Percentiles rank a stretch among this genome's conserved stretches.
Conservation (phyloP, 345 rosid species). For the Gynandropsis gynandra region DNA sequence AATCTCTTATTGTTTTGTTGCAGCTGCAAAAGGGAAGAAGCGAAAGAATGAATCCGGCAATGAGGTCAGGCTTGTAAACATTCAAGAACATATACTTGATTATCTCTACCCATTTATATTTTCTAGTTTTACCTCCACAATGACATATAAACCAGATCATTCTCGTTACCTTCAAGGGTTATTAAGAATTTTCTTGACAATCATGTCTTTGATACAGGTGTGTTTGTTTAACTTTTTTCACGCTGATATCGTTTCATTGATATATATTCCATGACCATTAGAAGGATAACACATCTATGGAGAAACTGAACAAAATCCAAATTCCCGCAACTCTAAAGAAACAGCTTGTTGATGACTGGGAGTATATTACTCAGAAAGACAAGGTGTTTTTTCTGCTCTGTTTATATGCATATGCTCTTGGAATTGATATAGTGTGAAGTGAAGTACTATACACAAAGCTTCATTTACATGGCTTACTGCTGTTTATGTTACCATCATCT, state of each 20-base stretch:
- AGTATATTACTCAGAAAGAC: slow-evolving; percentile 63
- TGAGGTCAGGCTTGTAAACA: slow-evolving; percentile 55
- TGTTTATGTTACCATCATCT: too few species aligned
- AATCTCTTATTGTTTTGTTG: slow-evolving; percentile 22
- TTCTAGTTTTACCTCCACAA: not conserved
- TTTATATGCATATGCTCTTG: not conserved
- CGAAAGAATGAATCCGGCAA: slow-evolving; percentile 67
- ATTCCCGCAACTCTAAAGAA: slow-evolving; percentile 71
- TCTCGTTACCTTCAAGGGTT: slow-evolving; percentile 8
- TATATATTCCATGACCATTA: slow-evolving; percentile 24
- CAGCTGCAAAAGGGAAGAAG: slow-evolving; percentile 78
- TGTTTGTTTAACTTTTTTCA: not conserved
- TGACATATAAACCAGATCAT: slow-evolving; percentile 1
- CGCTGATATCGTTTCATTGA: slow-evolving; percentile 6
- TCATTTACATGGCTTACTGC: too few species aligned
- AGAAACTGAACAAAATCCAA: slow-evolving; percentile 73
- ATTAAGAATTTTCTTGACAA: not conserved
- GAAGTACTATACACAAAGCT: too few species aligned
- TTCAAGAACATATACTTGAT: slow-evolving; percentile 3
- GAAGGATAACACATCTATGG: slow-evolving; percentile 47
- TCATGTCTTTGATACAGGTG: slow-evolving; percentile 1
- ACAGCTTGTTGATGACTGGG: slow-evolving; percentile 92
- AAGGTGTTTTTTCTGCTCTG: slow-evolving; percentile 44
- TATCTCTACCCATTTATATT: slow-evolving; percentile 8
- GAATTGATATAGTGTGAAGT: not conserved